These are phyloP conservation scores for Cytidiella melzeri DNA, from an alignment of 768 basidiomycete genomes.

Conservation along the genomic window DNA sequence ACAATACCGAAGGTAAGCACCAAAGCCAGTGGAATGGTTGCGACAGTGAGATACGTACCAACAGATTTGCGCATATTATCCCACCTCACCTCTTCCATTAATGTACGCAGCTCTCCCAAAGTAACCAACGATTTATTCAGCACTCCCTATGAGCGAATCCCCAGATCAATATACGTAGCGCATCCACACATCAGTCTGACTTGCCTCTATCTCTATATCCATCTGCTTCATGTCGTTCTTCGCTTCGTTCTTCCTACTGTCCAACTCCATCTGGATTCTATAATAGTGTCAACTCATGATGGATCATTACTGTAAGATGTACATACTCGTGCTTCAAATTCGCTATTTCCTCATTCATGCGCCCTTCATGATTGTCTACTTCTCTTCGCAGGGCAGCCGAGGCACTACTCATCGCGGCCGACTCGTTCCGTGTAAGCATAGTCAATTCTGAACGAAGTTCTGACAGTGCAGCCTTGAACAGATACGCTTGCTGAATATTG, in stretches of 20 bases:
- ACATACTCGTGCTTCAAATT: constrained; percentile 90
- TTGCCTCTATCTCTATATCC: constrained; percentile 80
- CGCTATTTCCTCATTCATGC: constrained; percentile 90
- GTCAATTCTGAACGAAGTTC: constrained; percentile 85
- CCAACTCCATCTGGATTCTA: constrained; percentile 95
- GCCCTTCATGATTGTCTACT: constrained; percentile 76
- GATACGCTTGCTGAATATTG: constrained; percentile 76
- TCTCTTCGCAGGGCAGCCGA: constrained; percentile 78
- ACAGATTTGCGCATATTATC: constrained; percentile 83
- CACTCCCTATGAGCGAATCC: constrained; percentile 44
- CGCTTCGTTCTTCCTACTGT: constrained; percentile 88
- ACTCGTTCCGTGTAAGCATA: constrained; percentile 78
- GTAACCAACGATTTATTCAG: constrained; percentile 68
- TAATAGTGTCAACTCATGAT: constrained; percentile 3
- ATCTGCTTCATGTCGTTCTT: constrained; percentile 77
- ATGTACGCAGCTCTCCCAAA: constrained; percentile 73
- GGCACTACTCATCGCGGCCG: constrained; percentile 70
- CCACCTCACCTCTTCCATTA: constrained; percentile 84
- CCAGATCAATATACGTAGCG: no score
- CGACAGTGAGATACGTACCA: constrained; percentile 36
- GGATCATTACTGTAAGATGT: not conserved
- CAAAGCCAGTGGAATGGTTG: not conserved
- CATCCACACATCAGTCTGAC: no score
- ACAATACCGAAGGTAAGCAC: not conserved
- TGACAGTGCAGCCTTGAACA: constrained; percentile 89